Conservation (phyloP, 2,329 filamentous ascomycete genomes). For the Lachnellula hyalina region DNA sequence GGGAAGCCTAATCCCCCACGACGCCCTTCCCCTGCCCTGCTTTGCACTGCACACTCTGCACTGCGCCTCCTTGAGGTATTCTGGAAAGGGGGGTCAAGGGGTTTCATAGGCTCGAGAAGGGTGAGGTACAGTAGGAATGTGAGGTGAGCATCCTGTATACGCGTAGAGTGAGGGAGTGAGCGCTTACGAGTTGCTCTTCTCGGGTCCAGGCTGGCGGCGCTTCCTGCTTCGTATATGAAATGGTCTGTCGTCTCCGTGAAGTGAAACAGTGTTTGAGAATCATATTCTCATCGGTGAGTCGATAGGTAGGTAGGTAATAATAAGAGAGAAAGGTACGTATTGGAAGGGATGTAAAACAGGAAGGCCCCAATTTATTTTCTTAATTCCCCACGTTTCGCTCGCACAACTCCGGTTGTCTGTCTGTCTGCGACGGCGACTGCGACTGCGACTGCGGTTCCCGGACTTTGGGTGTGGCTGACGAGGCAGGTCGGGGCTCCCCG, state of each 20-base stretch:
- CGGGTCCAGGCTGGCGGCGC: not conserved
- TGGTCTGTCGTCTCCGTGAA: not conserved
- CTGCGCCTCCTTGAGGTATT: not conserved
- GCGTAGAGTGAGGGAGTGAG: not conserved
- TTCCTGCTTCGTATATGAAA: not conserved
- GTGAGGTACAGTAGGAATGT: no score
- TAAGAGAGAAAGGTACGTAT: not conserved
- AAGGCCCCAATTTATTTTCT: not conserved
- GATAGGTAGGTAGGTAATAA: no score
- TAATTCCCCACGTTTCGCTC: constrained; percentile 6
- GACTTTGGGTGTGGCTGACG: not conserved
- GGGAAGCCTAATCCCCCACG: not conserved
- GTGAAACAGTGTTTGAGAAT: no score
- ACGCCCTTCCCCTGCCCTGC: not conserved
- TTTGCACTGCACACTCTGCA: no score
- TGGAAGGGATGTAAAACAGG: not conserved
- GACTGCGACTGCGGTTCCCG: not conserved
- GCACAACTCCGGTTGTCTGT: not conserved
- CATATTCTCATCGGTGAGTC: no score
- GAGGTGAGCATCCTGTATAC: no score
- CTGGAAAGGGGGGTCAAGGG: not conserved
- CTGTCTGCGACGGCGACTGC: not conserved
- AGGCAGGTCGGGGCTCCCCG: no score
- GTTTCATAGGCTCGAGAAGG: no score
- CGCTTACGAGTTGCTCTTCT: not conserved